These are phyloP conservation scores for Diaporthe vaccinii DNA, from an alignment of 2,329 filamentous ascomycete genomes.

Conservation along the genomic window DNA sequence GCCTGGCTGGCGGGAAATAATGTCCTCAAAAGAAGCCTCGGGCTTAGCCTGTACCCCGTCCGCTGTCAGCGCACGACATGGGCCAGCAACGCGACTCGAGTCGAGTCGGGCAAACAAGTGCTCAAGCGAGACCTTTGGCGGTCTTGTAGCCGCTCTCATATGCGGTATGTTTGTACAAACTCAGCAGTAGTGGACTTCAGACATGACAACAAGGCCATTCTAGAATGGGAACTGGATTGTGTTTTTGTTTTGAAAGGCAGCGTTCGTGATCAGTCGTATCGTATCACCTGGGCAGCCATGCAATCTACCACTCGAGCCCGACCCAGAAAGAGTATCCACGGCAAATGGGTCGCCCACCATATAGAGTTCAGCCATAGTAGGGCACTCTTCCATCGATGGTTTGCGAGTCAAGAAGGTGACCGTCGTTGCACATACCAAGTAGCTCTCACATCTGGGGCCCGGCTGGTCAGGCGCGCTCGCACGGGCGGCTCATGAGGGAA, in stretches of 20 bases:
- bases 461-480: conserved; percentile 5
- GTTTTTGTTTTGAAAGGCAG: neutral
- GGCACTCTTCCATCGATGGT: neutral
- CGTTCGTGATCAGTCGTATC: neutral
- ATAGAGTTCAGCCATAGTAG: conserved; percentile 10
- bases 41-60: neutral
- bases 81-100: neutral
- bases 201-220: neutral
- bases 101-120: neutral
- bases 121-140: neutral
- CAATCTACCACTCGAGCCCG: neutral
- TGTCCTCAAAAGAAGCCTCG: conserved; percentile 5
- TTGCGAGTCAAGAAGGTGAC: conserved; percentile 6
- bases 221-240: neutral
- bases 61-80: neutral
- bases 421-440: neutral
- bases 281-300: neutral
- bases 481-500: conserved; percentile 5
- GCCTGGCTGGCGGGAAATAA: conserved; percentile 11
- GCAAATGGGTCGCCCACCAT: neutral
- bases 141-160: neutral
- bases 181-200: neutral
- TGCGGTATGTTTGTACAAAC: neutral
- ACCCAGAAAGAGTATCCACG: neutral
- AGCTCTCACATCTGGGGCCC: conserved; percentile 1